phyloP scores from a whole-genome alignment of 768 basidiomycete species.

The Agrocybe chaxingu region DNA sequence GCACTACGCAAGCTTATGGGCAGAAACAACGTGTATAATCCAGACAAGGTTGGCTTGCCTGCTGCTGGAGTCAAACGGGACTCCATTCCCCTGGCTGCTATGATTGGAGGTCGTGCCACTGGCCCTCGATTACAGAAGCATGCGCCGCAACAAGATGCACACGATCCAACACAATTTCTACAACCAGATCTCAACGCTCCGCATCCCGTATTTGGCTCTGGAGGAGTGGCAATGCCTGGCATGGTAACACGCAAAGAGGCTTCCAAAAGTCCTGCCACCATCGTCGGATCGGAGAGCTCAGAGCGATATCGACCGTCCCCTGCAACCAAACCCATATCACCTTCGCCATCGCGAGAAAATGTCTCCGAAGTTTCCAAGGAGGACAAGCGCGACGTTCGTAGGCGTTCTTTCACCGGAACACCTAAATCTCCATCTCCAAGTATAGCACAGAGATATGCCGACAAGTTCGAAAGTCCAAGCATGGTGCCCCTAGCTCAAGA shows the following conservation, averaged over 20 bases:
- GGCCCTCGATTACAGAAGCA: slow-evolving; percentile 74
- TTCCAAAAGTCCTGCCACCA: slow-evolving; percentile 3
- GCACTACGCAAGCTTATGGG: slow-evolving; percentile 46
- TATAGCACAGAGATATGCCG: slow-evolving; percentile 2
- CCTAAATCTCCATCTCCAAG: slow-evolving; percentile 8
- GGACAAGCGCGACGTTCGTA: slow-evolving; percentile 1
- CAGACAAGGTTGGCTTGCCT: slow-evolving; percentile 16
- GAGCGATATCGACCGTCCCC: slow-evolving; percentile 22
- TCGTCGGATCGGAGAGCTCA: slow-evolving; percentile 18
- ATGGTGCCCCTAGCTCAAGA: neutral
- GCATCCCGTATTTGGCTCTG: slow-evolving; percentile 76
- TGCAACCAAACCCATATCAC: slow-evolving; percentile 7
- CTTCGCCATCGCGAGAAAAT: slow-evolving; percentile 2
- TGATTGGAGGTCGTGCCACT: slow-evolving; percentile 76
- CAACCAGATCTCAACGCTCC: slow-evolving; percentile 52
- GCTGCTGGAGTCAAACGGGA: slow-evolving; percentile 21
- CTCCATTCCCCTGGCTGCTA: slow-evolving; percentile 74
- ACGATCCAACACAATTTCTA: slow-evolving; percentile 64
- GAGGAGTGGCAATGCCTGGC: slow-evolving; percentile 75
- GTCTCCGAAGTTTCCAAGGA: slow-evolving; percentile 2
- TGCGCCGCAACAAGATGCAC: slow-evolving; percentile 67
- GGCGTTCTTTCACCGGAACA: slow-evolving; percentile 11
- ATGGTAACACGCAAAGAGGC: slow-evolving; percentile 35
- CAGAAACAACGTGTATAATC: slow-evolving; percentile 25
- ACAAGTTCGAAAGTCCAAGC: slow-evolving; percentile 8